A percentile compares a stretch with the other conserved stretches of the same genome.
Evolutionary conservation across 805 yeast species (phyloP).

Genomic region (Ogataea naganishii): DNA sequence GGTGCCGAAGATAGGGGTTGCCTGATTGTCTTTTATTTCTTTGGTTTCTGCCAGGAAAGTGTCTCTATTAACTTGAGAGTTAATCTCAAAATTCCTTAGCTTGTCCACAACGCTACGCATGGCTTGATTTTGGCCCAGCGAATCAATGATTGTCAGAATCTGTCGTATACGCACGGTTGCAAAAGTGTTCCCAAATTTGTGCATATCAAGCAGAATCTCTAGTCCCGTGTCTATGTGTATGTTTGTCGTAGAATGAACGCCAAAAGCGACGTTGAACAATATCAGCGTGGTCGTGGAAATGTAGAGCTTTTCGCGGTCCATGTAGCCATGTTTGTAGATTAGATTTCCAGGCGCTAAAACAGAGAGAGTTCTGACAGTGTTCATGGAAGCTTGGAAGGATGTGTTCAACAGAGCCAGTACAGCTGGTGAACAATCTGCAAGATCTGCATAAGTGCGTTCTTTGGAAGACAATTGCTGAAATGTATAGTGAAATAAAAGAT

Average conservation of each 20-base stretch:
- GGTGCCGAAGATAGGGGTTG: too few relatives aligned
- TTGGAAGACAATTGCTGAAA: constrained; percentile 37
- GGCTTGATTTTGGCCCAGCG: constrained; percentile 52
- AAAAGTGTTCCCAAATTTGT: constrained; percentile 58
- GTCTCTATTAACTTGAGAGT: too few relatives aligned
- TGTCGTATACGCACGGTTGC: constrained; percentile 62
- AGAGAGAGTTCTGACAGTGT: constrained; percentile 60
- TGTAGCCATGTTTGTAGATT: constrained; percentile 66
- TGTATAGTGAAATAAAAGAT: constrained; percentile 60
- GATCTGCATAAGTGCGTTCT: constrained; percentile 40
- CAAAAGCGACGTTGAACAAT: constrained; percentile 63
- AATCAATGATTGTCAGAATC: constrained; percentile 46
- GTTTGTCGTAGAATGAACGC: constrained; percentile 62
- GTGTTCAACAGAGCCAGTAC: constrained; percentile 57
- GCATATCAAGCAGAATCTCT: constrained; percentile 53
- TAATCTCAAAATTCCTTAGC: constrained; percentile 50
- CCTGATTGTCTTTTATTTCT: too few relatives aligned
- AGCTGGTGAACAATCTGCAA: constrained; percentile 53
- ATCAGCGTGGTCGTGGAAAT: constrained; percentile 62
- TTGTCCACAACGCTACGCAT: constrained; percentile 43
- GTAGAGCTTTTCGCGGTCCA: constrained; percentile 71
- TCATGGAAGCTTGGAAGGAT: constrained; percentile 66
- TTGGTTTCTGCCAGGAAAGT: too few relatives aligned
- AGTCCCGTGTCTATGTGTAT: constrained; percentile 63
- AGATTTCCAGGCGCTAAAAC: constrained; percentile 52